Base-by-base conservation (phyloP, 148 eudicot genomes). In the Agrostemma githago region DNA sequence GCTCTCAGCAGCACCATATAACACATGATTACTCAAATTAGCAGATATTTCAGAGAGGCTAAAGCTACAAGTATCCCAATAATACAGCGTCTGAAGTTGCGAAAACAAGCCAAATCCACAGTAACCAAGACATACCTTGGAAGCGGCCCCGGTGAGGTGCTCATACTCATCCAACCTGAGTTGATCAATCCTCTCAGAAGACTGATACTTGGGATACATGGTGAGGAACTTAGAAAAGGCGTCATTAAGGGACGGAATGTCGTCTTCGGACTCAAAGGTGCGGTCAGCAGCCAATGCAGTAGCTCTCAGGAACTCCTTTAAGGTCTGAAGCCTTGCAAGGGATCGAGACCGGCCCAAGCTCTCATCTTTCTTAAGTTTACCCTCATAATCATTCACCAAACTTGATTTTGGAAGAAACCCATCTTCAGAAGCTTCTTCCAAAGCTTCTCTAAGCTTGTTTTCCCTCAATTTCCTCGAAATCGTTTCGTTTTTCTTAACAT, bases 101-200 rank as follows among this genome's bases (percentile, higher is more conserved):
- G 99, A 96, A 83, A 96, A 96, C 81, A 96, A 68, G 78, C 99
- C 99, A 80, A 96, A 96, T 60, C 99, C 97, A 85, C 99, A 96
- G 51, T 96, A 96, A 62, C 92, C 99, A 72, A 96, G 92, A 81
- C 91, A 81, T 83, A 96, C 97, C 97, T 96, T 96, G 4, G 96
- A 77, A 66, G 57, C 80, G 9, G 84, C 71, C 10, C 83, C 90
- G 0, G 80, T 82, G 4, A 94, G 82, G 66, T 95, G 90, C n/a
- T 86, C 82, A 78, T 96, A 96, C 83, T 96, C 99, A 76, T 92
- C 88, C 8, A 71, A 72, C 79, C 99, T 90, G 71, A 96, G 81
- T 81, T 90, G 89, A 86, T 96, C 99, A 74, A 96, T 89, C 87
- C 66, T 89, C 79, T 89, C 92, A 0, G 96, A 86, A 8, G 92